Evolutionary conservation across 2,329 filamentous ascomycete genomes (phyloP), one percentile per base, ranked within the genome.

Genomic region (Exophiala sp.): DNA sequence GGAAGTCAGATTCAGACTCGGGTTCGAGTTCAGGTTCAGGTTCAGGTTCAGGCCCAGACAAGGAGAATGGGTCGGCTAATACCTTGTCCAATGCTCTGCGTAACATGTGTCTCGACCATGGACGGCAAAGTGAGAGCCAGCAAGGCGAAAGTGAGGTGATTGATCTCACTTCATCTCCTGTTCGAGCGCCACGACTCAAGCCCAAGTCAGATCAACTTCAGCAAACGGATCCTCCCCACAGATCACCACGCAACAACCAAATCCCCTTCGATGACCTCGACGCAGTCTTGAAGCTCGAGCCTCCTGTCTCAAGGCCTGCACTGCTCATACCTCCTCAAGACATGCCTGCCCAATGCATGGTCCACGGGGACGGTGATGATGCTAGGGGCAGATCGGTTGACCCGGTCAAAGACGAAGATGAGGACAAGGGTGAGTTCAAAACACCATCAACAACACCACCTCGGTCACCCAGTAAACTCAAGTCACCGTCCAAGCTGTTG

Each of bases 81-180:
- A 22, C 14, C 13, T 48, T 57, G 4, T 34, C 37, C 7, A 47
- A 54, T 13, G 50, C 46, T 65, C 69, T 51, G 67, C 66, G 43
- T 66, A 70, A 56, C 63, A 68, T 61, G 66, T 69, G 10, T 63
- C 68, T 43, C 49, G 61, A 64, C 24, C 56, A 64, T 11, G 57
- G 62, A 49, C 55, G 58, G 16, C 35, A 51, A 37, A 3, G 24
- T 14, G 29, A 50, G 2, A 52, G 58, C 18, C 22, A 10, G 32
- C 10, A 37, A 38, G 24, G 32, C 29, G 19, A 60, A 55, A 11
- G 50, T 32, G 54, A 60, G 51, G 51, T 58, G 6, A 58, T 60
- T 34, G 58, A 60, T 39, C 43, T 60, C 6, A 57, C 56, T 34
- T 53, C 52, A 22, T 58, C 58, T 21, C 56, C 58, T 9, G 24